Percentiles rank a stretch among this genome's conserved stretches.
These are phyloP conservation scores for Cystobasidium slooffiae DNA, from an alignment of 1,284 basidiomycete species.

Conservation along the genomic window DNA sequence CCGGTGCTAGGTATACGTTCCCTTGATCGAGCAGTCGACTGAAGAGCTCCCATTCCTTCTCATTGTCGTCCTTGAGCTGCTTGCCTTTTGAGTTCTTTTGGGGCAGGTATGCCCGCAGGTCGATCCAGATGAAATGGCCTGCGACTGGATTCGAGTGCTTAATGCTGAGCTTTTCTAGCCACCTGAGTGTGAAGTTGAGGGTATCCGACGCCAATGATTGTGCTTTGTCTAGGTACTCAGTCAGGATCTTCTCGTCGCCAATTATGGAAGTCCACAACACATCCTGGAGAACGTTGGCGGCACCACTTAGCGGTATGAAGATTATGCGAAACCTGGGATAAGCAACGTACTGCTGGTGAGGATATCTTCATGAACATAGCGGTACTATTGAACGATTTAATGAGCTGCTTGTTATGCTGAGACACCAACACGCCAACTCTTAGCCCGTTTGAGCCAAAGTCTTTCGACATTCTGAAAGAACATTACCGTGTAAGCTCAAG, in stretches of 20 bases:
- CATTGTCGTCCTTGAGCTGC: neutral
- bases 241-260: constrained; percentile 27
- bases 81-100: constrained; percentile 12
- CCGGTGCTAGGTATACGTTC: constrained; percentile 50
- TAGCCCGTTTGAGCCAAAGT: constrained; percentile 60
- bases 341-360: constrained; percentile 45
- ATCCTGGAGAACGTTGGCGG: constrained; percentile 21
- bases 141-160: constrained; percentile 35
- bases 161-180: constrained; percentile 40
- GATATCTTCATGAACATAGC: constrained; percentile 51
- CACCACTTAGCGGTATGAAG: neutral
- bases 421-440: constrained; percentile 58
- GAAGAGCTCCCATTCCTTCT: constrained; percentile 43
- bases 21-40: constrained; percentile 46
- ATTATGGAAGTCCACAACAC: constrained; percentile 34
- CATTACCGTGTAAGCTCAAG: neutral
- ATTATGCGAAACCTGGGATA: neutral
- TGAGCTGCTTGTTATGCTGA: constrained; percentile 58
- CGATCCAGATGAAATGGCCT: constrained; percentile 49
- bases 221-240: constrained; percentile 31
- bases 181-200: constrained; percentile 21
- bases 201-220: constrained; percentile 30
- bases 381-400: constrained; percentile 51
- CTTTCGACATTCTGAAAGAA: constrained; percentile 58
- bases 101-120: constrained; percentile 45